A percentile compares a stretch with the other conserved stretches of the same genome.
phyloP scores from a whole-genome alignment of 2,329 filamentous ascomycete species.

The Aspergillaceae sp. region DNA sequence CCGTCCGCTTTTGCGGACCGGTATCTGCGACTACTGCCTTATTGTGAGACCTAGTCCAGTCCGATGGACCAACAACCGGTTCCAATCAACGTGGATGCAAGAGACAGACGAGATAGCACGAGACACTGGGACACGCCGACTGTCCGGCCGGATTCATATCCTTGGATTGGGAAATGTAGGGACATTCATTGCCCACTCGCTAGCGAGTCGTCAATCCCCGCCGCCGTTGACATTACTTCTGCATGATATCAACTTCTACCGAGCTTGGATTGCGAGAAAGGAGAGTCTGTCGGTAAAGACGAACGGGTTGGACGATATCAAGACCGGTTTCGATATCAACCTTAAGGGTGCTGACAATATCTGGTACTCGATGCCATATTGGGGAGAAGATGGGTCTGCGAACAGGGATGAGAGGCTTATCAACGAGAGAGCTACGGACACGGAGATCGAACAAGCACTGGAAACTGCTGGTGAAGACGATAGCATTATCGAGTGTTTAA shows the following conservation, averaged over 20 bases:
- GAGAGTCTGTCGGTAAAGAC: conserved; percentile 28
- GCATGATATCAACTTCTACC: conserved; percentile 43
- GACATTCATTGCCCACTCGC: conserved; percentile 64
- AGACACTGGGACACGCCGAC: conserved; percentile 11
- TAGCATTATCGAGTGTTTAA: conserved; percentile 60
- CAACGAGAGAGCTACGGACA: conserved; percentile 7
- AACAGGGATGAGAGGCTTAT: conserved; percentile 1
- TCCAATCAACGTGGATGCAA: conserved; percentile 21
- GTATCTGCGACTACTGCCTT: conserved; percentile 11
- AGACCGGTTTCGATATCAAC: conserved; percentile 38
- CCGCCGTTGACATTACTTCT: conserved; percentile 77
- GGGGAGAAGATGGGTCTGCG: conserved; percentile 9
- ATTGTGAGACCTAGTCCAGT: background rate
- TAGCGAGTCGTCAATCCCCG: conserved; percentile 52
- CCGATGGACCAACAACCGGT: conserved; percentile 7
- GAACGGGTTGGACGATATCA: conserved; percentile 35
- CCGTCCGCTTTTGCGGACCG: conserved; percentile 26
- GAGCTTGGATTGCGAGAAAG: conserved; percentile 24
- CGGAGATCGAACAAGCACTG: conserved; percentile 4
- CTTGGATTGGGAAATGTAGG: conserved; percentile 76
- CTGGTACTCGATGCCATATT: conserved; percentile 26
- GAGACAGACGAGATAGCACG: conserved; percentile 15
- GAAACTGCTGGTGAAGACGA: conserved; percentile 20
- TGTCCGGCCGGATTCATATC: conserved; percentile 57
- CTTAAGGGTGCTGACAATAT: conserved; percentile 22